Conservation (phyloP, 495 filamentous ascomycete genomes). For the Neurospora tetraspora region DNA sequence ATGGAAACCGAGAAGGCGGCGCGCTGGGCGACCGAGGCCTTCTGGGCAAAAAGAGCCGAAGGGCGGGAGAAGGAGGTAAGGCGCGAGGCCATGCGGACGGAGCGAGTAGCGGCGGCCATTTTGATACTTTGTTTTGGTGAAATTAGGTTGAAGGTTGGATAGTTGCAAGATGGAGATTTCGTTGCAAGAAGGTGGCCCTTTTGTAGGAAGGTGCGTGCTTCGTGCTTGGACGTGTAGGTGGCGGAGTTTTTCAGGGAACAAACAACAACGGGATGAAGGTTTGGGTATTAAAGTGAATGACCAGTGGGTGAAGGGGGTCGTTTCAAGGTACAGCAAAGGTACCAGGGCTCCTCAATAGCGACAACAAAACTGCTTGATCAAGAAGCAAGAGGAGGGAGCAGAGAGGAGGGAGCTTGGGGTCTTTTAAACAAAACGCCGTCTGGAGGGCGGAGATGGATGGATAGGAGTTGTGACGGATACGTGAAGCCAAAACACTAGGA, state of each 20-base stretch:
- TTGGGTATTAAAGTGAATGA: neutral
- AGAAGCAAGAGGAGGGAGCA: neutral
- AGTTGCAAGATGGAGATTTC: neutral
- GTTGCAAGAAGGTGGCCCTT: neutral
- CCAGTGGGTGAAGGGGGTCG: neutral
- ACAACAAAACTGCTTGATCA: conserved; percentile 25
- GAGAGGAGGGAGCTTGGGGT: conserved; percentile 6
- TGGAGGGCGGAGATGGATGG: neutral
- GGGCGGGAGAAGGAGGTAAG: conserved; percentile 25
- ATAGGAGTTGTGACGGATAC: neutral
- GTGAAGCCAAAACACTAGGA: conserved; percentile 1
- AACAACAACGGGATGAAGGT: neutral
- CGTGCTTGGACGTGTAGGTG: neutral
- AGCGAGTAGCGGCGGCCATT: conserved; percentile 33
- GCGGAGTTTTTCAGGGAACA: neutral
- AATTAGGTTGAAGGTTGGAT: neutral
- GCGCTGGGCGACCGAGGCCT: conserved; percentile 15
- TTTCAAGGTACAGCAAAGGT: conserved; percentile 23
- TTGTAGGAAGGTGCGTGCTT: neutral
- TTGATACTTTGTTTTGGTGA: conserved; percentile 10
- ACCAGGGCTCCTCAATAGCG: conserved; percentile 30
- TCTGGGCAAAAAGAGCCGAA: conserved; percentile 7
- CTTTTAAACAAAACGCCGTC: conserved; percentile 17
- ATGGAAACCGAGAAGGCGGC: conserved; percentile 30
- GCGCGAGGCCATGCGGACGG: conserved; percentile 24